phyloP scores from a whole-genome alignment of 192 early-diverging fungal genomes.

The Nowakowskiella sp. region DNA sequence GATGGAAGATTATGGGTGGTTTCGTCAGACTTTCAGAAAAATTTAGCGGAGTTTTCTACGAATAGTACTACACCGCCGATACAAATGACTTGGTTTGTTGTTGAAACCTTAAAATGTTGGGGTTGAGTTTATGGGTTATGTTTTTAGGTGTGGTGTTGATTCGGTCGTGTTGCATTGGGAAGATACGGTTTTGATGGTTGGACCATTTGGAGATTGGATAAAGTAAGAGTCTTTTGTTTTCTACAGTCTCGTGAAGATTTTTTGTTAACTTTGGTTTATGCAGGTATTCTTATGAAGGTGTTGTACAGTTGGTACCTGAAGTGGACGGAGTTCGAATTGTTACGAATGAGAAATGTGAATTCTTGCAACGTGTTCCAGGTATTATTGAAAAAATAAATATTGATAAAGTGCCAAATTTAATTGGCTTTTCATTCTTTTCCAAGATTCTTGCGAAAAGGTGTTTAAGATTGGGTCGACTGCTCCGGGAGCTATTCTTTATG shows the following conservation, averaged over 20 bases:
- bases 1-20: constrained; percentile 82
- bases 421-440: constrained; percentile 7
- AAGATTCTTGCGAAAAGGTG: constrained; percentile 66
- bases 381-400: constrained; percentile 6
- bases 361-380: constrained; percentile 83
- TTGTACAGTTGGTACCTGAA: constrained; percentile 79
- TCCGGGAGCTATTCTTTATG: constrained; percentile 84
- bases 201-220: constrained; percentile 86
- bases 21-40: constrained; percentile 91
- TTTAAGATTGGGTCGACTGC: constrained; percentile 94
- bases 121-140: background rate
- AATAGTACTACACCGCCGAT: constrained; percentile 55
- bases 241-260: background rate
- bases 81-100: constrained; percentile 64
- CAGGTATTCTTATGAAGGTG: constrained; percentile 56
- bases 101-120: background rate
- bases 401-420: too few species aligned
- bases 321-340: constrained; percentile 89
- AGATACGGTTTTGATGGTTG: constrained; percentile 76
- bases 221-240: constrained; percentile 46
- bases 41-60: constrained; percentile 75
- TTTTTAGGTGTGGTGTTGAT: constrained; percentile 85
- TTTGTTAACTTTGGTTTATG: background rate
- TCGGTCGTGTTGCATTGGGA: constrained; percentile 83
- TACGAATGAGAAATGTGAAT: constrained; percentile 70